These are phyloP conservation scores for Gynochthodes officinalis DNA, from an alignment of 257 asterid species.

Conservation along the genomic window DNA sequence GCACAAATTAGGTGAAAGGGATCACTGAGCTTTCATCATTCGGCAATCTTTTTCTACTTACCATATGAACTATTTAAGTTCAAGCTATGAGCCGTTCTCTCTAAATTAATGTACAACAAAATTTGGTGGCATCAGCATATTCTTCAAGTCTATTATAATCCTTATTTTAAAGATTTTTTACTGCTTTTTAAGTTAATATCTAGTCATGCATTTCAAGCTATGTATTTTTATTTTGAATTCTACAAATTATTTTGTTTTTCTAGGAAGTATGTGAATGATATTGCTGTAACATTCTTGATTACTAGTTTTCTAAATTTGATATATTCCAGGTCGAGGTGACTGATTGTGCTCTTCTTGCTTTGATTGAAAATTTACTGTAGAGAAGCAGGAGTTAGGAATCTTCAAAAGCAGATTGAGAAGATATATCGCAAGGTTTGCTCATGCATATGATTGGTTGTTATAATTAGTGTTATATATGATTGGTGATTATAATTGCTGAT, in stretches of 20 bases:
- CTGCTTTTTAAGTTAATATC: background rate
- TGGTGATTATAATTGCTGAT: too few relatives aligned
- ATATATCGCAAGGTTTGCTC: constrained; percentile 85
- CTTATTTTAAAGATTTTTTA: too few relatives aligned
- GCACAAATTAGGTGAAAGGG: too few relatives aligned
- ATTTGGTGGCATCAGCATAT: too few relatives aligned
- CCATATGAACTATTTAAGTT: background rate
- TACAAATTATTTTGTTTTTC: background rate
- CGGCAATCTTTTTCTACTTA: background rate
- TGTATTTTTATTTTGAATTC: background rate
- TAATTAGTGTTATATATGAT: too few relatives aligned
- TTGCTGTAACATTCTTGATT: background rate
- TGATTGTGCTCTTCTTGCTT: constrained; percentile 81
- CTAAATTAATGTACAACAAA: background rate
- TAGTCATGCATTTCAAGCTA: too few relatives aligned
- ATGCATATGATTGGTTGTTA: too few relatives aligned
- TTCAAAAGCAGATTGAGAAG: constrained; percentile 98
- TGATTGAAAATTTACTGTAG: constrained; percentile 95
- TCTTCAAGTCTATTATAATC: too few relatives aligned
- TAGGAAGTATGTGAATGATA: background rate
- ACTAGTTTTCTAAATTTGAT: constrained; percentile 17
- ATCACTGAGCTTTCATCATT: too few relatives aligned
- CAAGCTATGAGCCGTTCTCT: background rate
- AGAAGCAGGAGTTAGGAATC: constrained; percentile 99
- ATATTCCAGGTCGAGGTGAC: constrained; percentile 82